Percentiles rank a stretch among this genome's conserved stretches.
Conservation (phyloP, 169 alveolate species). For the Plasmodium berghei region DNA sequence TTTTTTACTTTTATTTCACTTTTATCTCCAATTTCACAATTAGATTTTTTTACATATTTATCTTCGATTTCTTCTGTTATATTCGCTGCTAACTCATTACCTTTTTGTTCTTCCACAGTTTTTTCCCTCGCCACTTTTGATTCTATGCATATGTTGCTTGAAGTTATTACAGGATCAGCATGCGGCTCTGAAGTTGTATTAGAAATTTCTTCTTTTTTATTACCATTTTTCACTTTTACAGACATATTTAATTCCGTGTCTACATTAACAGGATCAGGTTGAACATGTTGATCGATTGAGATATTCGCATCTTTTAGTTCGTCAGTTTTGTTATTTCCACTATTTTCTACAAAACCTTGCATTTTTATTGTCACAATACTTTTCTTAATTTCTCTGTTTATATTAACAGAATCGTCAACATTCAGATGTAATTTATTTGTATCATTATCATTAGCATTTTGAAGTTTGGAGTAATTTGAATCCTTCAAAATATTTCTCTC, state of each 20-base stretch:
- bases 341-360: background rate
- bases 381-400: constrained; percentile 4
- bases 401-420: background rate
- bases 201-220: too few relatives aligned
- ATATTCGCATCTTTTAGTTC: too few relatives aligned
- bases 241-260: too few relatives aligned
- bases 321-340: too few relatives aligned
- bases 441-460: constrained; percentile 6
- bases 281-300: too few relatives aligned
- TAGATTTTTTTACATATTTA: background rate
- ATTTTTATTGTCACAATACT: background rate
- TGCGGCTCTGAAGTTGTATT: too few relatives aligned
- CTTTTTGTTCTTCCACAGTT: constrained; percentile 14
- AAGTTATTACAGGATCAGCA: too few relatives aligned
- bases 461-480: background rate
- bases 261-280: too few relatives aligned
- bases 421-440: background rate
- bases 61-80: background rate
- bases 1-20: constrained; percentile 9
- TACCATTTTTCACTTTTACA: too few relatives aligned
- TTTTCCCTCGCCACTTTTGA: background rate
- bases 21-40: background rate
- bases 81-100: background rate
- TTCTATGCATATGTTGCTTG: constrained; percentile 4
- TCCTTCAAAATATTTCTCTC: background rate